Conservation (phyloP, 352 stramenopile genomes). For the Globisporangium polare region DNA sequence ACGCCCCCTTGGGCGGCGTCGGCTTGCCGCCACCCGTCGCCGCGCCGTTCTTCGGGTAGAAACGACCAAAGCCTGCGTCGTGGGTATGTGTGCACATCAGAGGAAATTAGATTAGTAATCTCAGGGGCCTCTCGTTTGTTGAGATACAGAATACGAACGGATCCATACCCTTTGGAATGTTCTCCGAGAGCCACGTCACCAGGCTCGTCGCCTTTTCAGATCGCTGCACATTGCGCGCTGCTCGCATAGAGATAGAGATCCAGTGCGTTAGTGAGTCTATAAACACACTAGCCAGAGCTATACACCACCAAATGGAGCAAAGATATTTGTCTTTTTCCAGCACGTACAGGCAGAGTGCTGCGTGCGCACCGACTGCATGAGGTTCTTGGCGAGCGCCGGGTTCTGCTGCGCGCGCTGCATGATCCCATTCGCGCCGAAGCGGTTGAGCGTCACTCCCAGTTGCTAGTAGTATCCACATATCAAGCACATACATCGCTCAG, state of each 20-base stretch:
- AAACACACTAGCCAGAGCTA: not conserved
- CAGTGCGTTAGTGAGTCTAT: not conserved
- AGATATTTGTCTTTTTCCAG: too few species aligned
- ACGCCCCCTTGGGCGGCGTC: constrained; percentile 41
- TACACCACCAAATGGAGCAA: too few species aligned
- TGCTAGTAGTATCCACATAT: constrained; percentile 32
- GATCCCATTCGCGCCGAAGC: constrained; percentile 38
- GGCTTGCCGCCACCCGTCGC: constrained; percentile 30
- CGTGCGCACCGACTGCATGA: constrained; percentile 47
- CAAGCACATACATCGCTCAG: not conserved
- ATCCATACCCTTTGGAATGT: constrained; percentile 55
- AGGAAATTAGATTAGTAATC: not conserved
- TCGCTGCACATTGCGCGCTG: constrained; percentile 43
- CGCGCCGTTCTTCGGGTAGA: constrained; percentile 77
- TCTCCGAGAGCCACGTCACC: constrained; percentile 74
- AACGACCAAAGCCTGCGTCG: constrained; percentile 63
- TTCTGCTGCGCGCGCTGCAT: constrained; percentile 30
- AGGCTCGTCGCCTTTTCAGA: constrained; percentile 56
- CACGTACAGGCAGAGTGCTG: constrained; percentile 62
- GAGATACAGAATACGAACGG: not conserved
- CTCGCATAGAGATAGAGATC: not conserved
- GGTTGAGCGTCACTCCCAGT: constrained; percentile 55
- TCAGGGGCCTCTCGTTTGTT: not conserved
- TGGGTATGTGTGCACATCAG: not conserved
- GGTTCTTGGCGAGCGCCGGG: constrained; percentile 32